Evolutionary conservation across 2,329 filamentous ascomycete genomes (phyloP).

Genomic region (Penicillium hordei): DNA sequence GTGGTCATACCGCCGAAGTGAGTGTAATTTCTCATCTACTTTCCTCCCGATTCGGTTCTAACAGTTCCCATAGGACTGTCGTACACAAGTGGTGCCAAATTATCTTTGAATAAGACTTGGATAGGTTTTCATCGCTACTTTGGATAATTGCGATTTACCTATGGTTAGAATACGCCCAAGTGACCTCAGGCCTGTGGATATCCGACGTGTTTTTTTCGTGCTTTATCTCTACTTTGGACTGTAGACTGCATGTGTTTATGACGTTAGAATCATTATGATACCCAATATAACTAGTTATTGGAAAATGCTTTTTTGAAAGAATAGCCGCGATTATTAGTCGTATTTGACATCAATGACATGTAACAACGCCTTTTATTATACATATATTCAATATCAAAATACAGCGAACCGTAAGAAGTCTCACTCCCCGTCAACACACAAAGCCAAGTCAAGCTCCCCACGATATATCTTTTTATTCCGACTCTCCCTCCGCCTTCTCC

Average conservation of each 20-base stretch:
- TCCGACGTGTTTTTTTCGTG: neutral
- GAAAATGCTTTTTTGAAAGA: neutral
- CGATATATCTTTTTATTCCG: too few relatives aligned
- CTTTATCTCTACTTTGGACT: neutral
- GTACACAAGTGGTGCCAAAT: constrained; percentile 23
- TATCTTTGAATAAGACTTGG: constrained; percentile 20
- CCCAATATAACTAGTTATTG: constrained; percentile 1
- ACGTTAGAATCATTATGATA: neutral
- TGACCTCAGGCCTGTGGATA: neutral
- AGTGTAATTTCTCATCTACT: constrained; percentile 21
- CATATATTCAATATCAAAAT: neutral
- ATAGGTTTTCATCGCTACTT: neutral
- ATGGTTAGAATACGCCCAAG: neutral
- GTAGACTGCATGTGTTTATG: neutral
- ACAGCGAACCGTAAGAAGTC: neutral
- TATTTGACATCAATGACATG: neutral
- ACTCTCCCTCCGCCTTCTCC: constrained; percentile 1
- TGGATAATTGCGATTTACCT: neutral
- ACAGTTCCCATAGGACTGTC: constrained; percentile 24
- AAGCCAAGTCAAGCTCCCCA: neutral
- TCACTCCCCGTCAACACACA: neutral
- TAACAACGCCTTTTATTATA: neutral
- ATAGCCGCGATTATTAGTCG: neutral
- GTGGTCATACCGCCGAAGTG: constrained; percentile 56
- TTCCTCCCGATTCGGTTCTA: constrained; percentile 1